phyloP scores from a whole-genome alignment of 306 rosid genomes.

The Ochetophila trinervis region DNA sequence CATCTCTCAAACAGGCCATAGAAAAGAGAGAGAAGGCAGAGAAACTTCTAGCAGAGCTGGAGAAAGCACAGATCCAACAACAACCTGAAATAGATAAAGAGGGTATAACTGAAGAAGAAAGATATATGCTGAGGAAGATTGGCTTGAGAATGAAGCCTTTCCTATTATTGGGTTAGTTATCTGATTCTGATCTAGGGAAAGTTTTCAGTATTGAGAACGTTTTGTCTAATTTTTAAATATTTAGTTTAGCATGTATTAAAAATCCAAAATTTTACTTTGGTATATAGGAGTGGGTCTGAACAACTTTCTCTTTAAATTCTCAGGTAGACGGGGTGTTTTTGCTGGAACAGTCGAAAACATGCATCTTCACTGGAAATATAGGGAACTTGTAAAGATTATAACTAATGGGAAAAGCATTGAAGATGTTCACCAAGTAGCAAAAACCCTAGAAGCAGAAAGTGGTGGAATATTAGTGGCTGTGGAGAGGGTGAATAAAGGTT shows the following conservation, averaged over 20 bases:
- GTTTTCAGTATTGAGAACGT: conserved; percentile 6
- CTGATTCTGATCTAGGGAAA: neutral
- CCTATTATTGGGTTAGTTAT: conserved; percentile 75
- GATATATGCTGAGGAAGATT: conserved; percentile 81
- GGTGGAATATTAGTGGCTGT: conserved; percentile 89
- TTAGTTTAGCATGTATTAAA: conserved; percentile 8
- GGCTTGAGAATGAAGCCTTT: conserved; percentile 89
- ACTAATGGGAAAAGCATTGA: conserved; percentile 43
- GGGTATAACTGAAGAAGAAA: conserved; percentile 82
- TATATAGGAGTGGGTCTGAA: conserved; percentile 10
- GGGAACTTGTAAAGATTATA: conserved; percentile 88
- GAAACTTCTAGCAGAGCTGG: conserved; percentile 63
- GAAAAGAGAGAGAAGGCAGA: conserved; percentile 68
- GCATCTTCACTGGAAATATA: conserved; percentile 99
- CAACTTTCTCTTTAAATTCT: conserved; percentile 22
- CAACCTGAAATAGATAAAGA: conserved; percentile 77
- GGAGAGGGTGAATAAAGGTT: conserved; percentile 73
- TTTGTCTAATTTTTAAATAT: neutral
- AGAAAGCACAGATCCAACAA: conserved; percentile 41
- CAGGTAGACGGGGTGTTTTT: conserved; percentile 86
- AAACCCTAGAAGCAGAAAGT: conserved; percentile 80
- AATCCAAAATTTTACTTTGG: conserved; percentile 17
- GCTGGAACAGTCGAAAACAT: conserved; percentile 94
- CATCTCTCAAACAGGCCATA: conserved; percentile 55
- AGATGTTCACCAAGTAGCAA: conserved; percentile 59